phyloP scores from a whole-genome alignment of 2,329 filamentous ascomycete genomes.

The Aulographum hederae region DNA sequence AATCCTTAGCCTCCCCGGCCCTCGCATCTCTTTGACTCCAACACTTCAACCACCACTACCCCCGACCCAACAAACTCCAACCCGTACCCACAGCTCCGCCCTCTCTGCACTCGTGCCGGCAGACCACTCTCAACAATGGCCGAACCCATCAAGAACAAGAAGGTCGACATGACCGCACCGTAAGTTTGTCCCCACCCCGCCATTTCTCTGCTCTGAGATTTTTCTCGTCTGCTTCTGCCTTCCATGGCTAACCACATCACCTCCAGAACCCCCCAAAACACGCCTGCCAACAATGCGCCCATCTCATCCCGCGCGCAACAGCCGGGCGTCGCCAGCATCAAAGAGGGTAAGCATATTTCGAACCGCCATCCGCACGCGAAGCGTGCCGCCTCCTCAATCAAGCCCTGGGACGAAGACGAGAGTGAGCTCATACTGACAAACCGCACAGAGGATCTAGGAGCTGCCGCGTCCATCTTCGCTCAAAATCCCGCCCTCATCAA shows the following conservation, averaged over 20 bases:
- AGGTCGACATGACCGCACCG: slow-evolving; percentile 41
- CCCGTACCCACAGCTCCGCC: too few species aligned
- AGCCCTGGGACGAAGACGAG: too few species aligned
- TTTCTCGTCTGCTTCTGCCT: background rate
- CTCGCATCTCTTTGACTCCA: too few species aligned
- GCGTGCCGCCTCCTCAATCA: slow-evolving; percentile 5
- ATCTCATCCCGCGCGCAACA: slow-evolving; percentile 96
- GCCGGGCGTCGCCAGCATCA: slow-evolving; percentile 85
- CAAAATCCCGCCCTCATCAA: slow-evolving; percentile 87
- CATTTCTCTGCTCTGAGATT: background rate
- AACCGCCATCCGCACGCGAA: slow-evolving; percentile 2
- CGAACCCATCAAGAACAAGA: slow-evolving; percentile 51
- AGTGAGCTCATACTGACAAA: slow-evolving; percentile 11
- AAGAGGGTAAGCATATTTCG: slow-evolving; percentile 57
- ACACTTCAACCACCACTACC: too few species aligned
- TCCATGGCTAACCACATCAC: slow-evolving; percentile 1
- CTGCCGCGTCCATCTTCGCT: slow-evolving; percentile 83
- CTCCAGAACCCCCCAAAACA: slow-evolving; percentile 90
- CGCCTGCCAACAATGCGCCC: slow-evolving; percentile 82
- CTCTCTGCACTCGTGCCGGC: too few species aligned
- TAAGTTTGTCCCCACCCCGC: slow-evolving; percentile 24
- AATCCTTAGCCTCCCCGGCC: too few species aligned
- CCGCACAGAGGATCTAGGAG: slow-evolving; percentile 61
- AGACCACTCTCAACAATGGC: slow-evolving; percentile 41
- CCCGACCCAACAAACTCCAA: too few species aligned